Conservation (phyloP, 129 eudicot genomes). For the Lonicera japonica region DNA sequence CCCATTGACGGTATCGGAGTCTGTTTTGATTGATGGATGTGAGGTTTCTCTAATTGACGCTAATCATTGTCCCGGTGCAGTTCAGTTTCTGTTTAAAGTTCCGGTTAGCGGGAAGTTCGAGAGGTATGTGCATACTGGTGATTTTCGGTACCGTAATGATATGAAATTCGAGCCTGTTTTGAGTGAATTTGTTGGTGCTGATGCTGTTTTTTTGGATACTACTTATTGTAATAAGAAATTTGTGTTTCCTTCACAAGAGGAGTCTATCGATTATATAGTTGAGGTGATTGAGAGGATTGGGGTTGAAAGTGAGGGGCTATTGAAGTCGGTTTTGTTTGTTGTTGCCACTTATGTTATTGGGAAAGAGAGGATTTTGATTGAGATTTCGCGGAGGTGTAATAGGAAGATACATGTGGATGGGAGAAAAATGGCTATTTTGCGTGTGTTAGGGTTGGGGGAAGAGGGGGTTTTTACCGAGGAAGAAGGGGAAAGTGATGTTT, state of each 20-base stretch:
- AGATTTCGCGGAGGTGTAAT: constrained; percentile 67
- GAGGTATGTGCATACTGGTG: constrained; percentile 93
- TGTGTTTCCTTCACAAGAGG: constrained; percentile 77
- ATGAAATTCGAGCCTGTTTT: constrained; percentile 47
- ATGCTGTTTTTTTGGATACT: constrained; percentile 79
- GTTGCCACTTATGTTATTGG: constrained; percentile 95
- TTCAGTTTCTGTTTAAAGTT: constrained; percentile 67
- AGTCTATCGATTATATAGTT: constrained; percentile 77
- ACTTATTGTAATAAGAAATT: constrained; percentile 87
- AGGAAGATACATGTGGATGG: constrained; percentile 63
- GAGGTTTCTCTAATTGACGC: constrained; percentile 68
- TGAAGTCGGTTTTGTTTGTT: constrained; percentile 69
- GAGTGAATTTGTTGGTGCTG: constrained; percentile 61
- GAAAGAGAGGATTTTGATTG: constrained; percentile 84
- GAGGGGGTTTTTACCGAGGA: constrained; percentile 55
- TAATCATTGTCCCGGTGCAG: constrained; percentile 96
- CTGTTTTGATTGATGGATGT: constrained; percentile 49
- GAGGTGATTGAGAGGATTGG: constrained; percentile 49
- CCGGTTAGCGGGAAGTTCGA: constrained; percentile 29
- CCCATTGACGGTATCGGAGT: constrained; percentile 36
- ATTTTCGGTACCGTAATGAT: constrained; percentile 52
- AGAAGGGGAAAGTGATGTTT: constrained; percentile 62
- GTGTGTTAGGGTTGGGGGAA: constrained; percentile 48
- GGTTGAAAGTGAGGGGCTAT: constrained; percentile 25
- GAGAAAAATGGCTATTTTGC: constrained; percentile 53